Conservation (phyloP, 1,284 basidiomycete species). For the Apiotrichum laibachii region DNA sequence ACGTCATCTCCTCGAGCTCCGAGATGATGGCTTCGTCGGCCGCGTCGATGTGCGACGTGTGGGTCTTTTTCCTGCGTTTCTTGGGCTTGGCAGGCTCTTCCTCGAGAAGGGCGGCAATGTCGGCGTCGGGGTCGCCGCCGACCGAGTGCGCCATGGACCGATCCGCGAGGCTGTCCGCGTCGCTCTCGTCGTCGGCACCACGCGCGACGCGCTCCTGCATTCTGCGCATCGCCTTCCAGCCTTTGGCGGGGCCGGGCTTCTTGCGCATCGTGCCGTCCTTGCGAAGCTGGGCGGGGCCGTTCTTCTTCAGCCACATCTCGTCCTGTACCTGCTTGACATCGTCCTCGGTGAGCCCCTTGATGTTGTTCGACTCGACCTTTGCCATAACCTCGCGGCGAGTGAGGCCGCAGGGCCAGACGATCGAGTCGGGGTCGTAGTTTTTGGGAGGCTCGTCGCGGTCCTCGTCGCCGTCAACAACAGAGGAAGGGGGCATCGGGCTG, state of each 20-base stretch:
- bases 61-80: conserved; percentile 20
- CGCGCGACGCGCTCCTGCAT: conserved; percentile 19
- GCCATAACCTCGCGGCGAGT: conserved; percentile 39
- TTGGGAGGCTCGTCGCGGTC: conserved; percentile 11
- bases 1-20: conserved; percentile 18
- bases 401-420: conserved; percentile 40
- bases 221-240: conserved; percentile 39
- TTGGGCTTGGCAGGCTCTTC: conserved; percentile 18
- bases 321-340: conserved; percentile 49
- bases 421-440: conserved; percentile 23
- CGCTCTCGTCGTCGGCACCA: conserved; percentile 23
- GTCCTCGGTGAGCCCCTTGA: conserved; percentile 38
- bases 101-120: conserved; percentile 38
- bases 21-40: conserved; percentile 14
- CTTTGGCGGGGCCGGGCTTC: conserved; percentile 51
- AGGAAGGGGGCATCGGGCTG: conserved; percentile 16
- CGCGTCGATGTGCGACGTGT: conserved; percentile 12
- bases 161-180: conserved; percentile 20
- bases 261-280: conserved; percentile 50
- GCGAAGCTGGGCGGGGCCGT: conserved; percentile 31
- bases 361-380: conserved; percentile 32
- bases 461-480: conserved; percentile 19
- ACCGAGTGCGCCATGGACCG: conserved; percentile 12
- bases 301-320: conserved; percentile 45
- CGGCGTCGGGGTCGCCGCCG: conserved; percentile 40